These are phyloP conservation scores for Chamaenerion angustifolium DNA, from an alignment of 345 rosid genomes.

Conservation along the genomic window DNA sequence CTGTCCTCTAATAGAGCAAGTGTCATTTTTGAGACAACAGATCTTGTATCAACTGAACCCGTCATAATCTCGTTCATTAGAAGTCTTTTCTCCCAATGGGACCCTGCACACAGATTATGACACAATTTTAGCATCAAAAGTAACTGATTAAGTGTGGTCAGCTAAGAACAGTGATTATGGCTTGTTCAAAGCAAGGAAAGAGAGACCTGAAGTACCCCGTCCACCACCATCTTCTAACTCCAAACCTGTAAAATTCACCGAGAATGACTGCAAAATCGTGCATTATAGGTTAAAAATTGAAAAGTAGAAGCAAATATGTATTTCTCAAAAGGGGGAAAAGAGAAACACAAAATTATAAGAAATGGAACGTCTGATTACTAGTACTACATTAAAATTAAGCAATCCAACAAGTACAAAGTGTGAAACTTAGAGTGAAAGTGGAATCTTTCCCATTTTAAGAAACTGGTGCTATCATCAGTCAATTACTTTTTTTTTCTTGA, in stretches of 20 bases:
- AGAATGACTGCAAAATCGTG: constrained; percentile 54
- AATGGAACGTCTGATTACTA: too few species aligned
- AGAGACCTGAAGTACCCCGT: constrained; percentile 88
- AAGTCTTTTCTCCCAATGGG: constrained; percentile 98
- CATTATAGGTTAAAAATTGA: constrained; percentile 6
- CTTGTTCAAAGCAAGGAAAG: not conserved
- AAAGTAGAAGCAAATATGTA: too few species aligned
- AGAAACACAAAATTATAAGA: too few species aligned
- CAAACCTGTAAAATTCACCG: constrained; percentile 87
- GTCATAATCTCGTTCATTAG: constrained; percentile 99
- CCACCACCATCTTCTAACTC: constrained; percentile 99
- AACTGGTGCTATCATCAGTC: not conserved
- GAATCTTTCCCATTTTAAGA: too few species aligned
- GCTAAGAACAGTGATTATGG: not conserved
- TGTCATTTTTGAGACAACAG: constrained; percentile 97
- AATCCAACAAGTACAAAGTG: too few species aligned
- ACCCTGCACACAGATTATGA: constrained; percentile 34
- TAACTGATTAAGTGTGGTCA: not conserved
- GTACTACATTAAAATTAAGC: too few species aligned
- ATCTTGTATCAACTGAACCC: constrained; percentile 95
- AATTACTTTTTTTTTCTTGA: too few species aligned
- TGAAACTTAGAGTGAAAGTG: too few species aligned
- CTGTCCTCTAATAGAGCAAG: constrained; percentile 92
- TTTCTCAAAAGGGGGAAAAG: too few species aligned
- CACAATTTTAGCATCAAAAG: constrained; percentile 1